Conservation (phyloP, 2,329 filamentous ascomycete species). For the Fusarium napiforme region DNA sequence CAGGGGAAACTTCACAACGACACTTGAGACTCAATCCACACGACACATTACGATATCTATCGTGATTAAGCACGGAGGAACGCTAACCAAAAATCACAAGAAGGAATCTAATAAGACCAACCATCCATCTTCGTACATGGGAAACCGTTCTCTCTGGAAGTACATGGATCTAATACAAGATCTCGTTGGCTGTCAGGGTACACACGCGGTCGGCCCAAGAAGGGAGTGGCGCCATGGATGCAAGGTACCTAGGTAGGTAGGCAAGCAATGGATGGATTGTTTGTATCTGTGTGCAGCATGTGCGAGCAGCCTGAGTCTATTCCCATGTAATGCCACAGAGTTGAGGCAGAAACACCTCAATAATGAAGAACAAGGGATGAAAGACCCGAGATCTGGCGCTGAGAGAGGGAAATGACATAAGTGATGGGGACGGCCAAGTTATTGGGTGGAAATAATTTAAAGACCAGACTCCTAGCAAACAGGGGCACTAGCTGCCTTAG, state of each 20-base stretch:
- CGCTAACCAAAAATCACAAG: background rate
- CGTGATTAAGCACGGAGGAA: background rate
- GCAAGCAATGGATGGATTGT: background rate
- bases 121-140: background rate
- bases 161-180: background rate
- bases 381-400: background rate
- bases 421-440: background rate
- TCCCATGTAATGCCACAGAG: background rate
- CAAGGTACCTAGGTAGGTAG: background rate
- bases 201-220: conserved; percentile 6
- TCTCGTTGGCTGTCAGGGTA: background rate
- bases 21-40: conserved; percentile 20
- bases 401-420: conserved; percentile 11
- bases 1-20: conserved; percentile 23
- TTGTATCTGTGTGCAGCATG: background rate
- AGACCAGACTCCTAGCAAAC: conserved; percentile 5
- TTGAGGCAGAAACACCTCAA: background rate
- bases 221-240: conserved; percentile 26
- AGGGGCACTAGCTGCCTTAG: background rate
- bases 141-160: background rate
- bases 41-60: background rate
- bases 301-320: background rate
- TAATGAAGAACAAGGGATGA: background rate
- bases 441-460: conserved; percentile 19
- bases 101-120: background rate